These are phyloP conservation scores for Amylostereum chailletii DNA, from an alignment of 1,284 basidiomycete genomes.

Conservation along the genomic window DNA sequence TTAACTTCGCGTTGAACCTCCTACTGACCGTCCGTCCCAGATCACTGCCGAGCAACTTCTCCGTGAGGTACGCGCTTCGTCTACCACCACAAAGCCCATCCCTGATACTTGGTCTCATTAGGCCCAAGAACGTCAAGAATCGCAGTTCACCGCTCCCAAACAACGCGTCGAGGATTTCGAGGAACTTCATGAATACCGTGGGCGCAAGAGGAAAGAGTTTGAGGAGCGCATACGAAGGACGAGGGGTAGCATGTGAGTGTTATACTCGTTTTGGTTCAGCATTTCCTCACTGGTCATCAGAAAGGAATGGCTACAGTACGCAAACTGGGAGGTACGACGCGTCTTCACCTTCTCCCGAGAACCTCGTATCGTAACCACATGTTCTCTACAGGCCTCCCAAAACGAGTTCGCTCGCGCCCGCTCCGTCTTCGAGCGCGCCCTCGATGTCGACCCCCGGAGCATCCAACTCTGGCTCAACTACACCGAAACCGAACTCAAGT, in stretches of 20 bases:
- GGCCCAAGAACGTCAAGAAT: conserved; percentile 96
- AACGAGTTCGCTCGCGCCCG: conserved; percentile 90
- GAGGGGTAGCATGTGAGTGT: conserved; percentile 69
- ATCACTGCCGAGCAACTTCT: conserved; percentile 97
- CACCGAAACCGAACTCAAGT: conserved; percentile 97
- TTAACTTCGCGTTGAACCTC: not conserved
- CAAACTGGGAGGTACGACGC: conserved; percentile 66
- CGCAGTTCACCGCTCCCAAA: conserved; percentile 83
- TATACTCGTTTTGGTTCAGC: not conserved
- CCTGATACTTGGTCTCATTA: conserved; percentile 19
- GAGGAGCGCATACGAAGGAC: conserved; percentile 93
- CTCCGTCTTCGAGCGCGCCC: conserved; percentile 92
- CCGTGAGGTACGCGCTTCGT: conserved; percentile 60
- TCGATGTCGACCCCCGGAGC: conserved; percentile 89
- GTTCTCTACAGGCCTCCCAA: conserved; percentile 74
- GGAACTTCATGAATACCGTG: conserved; percentile 93
- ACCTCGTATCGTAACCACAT: not conserved
- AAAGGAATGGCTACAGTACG: conserved; percentile 78
- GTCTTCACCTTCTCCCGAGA: not conserved
- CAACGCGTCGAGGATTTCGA: conserved; percentile 96
- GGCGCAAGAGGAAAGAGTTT: conserved; percentile 92
- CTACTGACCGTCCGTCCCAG: conserved; percentile 30
- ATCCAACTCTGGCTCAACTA: conserved; percentile 93
- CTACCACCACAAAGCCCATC: not conserved
- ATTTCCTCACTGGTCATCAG: conserved; percentile 21